These are phyloP conservation scores for Babesia ovis DNA, from an alignment of 169 alveolate genomes.

Conservation along the genomic window DNA sequence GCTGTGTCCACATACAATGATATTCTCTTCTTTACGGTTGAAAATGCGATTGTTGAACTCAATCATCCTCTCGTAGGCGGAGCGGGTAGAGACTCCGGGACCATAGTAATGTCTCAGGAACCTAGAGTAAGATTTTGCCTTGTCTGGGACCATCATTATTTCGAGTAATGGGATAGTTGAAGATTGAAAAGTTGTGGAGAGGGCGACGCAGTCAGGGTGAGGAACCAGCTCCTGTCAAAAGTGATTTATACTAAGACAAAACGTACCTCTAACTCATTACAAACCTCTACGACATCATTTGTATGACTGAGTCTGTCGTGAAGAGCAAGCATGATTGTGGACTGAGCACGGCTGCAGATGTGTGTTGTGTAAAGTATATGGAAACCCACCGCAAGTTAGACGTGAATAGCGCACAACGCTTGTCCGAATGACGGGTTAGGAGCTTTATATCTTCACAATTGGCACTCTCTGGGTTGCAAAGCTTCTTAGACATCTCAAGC, in stretches of 20 bases:
- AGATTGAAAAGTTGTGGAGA: slow-evolving; percentile 22
- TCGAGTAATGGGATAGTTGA: slow-evolving; percentile 55
- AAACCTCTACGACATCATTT: slow-evolving; percentile 26
- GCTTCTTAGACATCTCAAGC: slow-evolving; percentile 42
- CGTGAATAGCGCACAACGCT: slow-evolving; percentile 21
- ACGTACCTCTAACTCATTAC: slow-evolving; percentile 57
- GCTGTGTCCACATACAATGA: slow-evolving; percentile 64
- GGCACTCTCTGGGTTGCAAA: slow-evolving; percentile 12
- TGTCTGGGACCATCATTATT: slow-evolving; percentile 48
- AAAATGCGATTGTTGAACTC: slow-evolving; percentile 54
- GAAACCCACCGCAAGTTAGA: slow-evolving; percentile 58
- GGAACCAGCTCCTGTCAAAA: slow-evolving; percentile 43
- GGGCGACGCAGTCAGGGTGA: slow-evolving; percentile 64
- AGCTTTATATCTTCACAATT: slow-evolving; percentile 18
- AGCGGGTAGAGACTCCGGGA: background rate
- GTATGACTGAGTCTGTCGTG: slow-evolving; percentile 48
- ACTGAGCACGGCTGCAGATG: slow-evolving; percentile 60
- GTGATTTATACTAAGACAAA: background rate
- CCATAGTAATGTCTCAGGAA: background rate
- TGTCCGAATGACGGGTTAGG: slow-evolving; percentile 10
- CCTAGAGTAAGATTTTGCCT: slow-evolving; percentile 7
- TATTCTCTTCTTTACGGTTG: slow-evolving; percentile 34
- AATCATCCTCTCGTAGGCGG: slow-evolving; percentile 46
- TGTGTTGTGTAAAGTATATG: background rate
- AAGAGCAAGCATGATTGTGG: slow-evolving; percentile 52